Percentiles rank a stretch among this genome's conserved stretches.
Evolutionary conservation across 2,329 filamentous ascomycete genomes (phyloP).

Genomic region (Zasmidium cellare): DNA sequence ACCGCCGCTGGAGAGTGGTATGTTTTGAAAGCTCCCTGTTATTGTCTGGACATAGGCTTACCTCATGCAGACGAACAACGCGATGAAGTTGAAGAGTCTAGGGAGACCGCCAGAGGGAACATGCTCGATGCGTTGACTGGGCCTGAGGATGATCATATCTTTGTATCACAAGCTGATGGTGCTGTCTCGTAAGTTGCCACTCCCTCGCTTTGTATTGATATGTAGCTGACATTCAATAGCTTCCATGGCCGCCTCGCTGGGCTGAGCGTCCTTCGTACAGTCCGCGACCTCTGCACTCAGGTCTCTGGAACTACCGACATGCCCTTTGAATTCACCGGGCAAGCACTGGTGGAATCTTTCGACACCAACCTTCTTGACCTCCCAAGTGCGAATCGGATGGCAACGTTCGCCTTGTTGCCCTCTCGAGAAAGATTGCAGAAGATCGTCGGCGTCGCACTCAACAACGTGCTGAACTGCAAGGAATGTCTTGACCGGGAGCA

Average conservation of each 20-base stretch:
- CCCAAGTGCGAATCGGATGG: neutral
- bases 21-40: neutral
- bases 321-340: neutral
- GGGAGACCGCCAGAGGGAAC: neutral
- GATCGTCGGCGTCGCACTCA: constrained; percentile 13
- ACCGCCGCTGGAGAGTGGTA: neutral
- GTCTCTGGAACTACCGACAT: constrained; percentile 9
- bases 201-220: neutral
- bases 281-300: constrained; percentile 6
- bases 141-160: constrained; percentile 6
- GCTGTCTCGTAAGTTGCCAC: neutral
- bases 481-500: constrained; percentile 2
- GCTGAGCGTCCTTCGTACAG: constrained; percentile 5
- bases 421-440: constrained; percentile 12
- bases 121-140: constrained; percentile 2
- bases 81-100: neutral
- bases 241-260: constrained; percentile 10
- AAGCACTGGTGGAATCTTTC: neutral
- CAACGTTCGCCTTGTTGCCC: constrained; percentile 19
- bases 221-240: neutral
- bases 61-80: neutral
- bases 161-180: neutral
- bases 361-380: neutral
- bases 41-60: neutral
- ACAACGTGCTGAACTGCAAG: constrained; percentile 10